phyloP scores from a whole-genome alignment of 371 early-diverging fungal species.

The Funneliformis caledonium region DNA sequence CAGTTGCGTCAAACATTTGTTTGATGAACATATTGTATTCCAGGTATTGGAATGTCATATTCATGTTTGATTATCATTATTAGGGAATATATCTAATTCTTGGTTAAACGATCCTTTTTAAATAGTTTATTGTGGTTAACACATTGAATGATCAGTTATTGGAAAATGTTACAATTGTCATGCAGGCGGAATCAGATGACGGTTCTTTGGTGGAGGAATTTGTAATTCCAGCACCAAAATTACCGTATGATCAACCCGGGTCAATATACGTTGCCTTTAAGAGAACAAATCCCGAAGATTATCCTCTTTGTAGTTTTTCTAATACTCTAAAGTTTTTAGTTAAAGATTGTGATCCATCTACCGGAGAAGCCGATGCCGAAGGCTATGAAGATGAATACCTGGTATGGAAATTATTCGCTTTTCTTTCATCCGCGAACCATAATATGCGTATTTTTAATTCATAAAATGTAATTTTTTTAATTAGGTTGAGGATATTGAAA shows the following conservation, averaged over 20 bases:
- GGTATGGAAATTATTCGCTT: slow-evolving; percentile 44
- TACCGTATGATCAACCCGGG: slow-evolving; percentile 80
- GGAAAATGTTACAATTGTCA: slow-evolving; percentile 87
- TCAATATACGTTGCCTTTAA: slow-evolving; percentile 85
- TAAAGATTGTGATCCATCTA: slow-evolving; percentile 94
- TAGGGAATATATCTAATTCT: too few relatives aligned
- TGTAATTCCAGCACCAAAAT: slow-evolving; percentile 68
- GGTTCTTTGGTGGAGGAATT: slow-evolving; percentile 60
- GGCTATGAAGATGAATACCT: slow-evolving; percentile 96
- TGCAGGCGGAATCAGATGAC: slow-evolving; percentile 78
- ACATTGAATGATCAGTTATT: slow-evolving; percentile 91
- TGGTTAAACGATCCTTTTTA: neutral
- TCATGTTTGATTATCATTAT: neutral
- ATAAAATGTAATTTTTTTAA: neutral
- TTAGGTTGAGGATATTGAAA: slow-evolving; percentile 85
- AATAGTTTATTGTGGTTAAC: slow-evolving; percentile 87
- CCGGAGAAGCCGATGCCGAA: slow-evolving; percentile 87
- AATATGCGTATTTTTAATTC: neutral
- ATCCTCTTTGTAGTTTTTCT: slow-evolving; percentile 61
- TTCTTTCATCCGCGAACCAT: neutral
- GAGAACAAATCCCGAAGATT: slow-evolving; percentile 57
- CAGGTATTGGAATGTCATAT: slow-evolving; percentile 59
- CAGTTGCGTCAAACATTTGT: slow-evolving; percentile 90
- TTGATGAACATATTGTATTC: slow-evolving; percentile 88
- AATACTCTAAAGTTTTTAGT: slow-evolving; percentile 89